phyloP scores from a whole-genome alignment of 176 grass and related monocot genomes.

The Saccharum spontaneum region DNA sequence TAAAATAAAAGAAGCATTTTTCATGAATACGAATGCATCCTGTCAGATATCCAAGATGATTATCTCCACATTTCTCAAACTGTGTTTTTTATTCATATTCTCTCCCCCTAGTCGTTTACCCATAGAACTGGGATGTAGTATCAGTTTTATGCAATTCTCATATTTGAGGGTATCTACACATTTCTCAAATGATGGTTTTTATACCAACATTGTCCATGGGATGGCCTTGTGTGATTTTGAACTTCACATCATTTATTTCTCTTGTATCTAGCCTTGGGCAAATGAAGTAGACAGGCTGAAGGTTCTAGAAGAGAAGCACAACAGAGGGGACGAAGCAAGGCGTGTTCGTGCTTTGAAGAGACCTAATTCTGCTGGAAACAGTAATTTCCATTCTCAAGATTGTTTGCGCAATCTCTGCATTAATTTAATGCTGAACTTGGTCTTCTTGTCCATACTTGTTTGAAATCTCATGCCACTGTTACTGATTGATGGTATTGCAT shows the following conservation, averaged over 20 bases:
- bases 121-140: background rate
- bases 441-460: background rate
- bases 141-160: background rate
- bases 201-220: background rate
- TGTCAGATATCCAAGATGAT: constrained; percentile 15
- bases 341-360: constrained; percentile 41
- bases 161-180: background rate
- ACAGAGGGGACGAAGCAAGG: constrained; percentile 67
- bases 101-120: background rate
- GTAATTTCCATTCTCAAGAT: constrained; percentile 33
- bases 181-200: constrained; percentile 8
- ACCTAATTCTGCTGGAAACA: constrained; percentile 29
- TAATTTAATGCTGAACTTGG: background rate
- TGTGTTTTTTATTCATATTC: background rate
- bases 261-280: constrained; percentile 45
- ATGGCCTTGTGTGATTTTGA: constrained; percentile 13
- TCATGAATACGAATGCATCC: background rate
- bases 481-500: constrained; percentile 8
- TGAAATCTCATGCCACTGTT: constrained; percentile 12
- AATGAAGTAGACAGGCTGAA: constrained; percentile 66
- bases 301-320: constrained; percentile 61
- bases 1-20: background rate
- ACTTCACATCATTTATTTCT: background rate
- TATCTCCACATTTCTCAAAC: background rate
- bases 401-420: background rate